Evolutionary conservation across 306 rosid species (phyloP).

Genomic region (Carpinus fangiana): DNA sequence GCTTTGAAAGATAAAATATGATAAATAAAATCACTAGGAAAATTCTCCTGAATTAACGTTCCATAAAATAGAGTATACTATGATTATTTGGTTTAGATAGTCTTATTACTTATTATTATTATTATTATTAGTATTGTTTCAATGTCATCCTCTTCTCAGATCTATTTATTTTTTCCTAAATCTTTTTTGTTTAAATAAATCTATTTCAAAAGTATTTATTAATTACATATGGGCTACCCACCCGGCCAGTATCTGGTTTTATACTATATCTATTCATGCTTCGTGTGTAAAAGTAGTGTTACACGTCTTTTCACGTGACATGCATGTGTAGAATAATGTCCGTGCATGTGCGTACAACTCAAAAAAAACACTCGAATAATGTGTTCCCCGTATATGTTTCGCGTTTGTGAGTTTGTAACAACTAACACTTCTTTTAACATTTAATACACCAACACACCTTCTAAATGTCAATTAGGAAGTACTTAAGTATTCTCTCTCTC

Average conservation of each 20-base stretch:
- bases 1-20: no score
- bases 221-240: no score
- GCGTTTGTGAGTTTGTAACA: neutral
- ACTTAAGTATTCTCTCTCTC: no score
- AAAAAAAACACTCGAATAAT: neutral
- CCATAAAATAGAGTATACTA: no score
- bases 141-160: no score
- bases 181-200: neutral
- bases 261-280: neutral
- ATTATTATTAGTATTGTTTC: no score
- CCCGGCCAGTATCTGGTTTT: neutral
- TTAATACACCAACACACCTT: neutral
- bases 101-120: no score
- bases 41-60: no score
- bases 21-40: no score
- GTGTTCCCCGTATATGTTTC: constrained; percentile 9
- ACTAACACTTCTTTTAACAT: constrained; percentile 15
- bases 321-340: neutral
- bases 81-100: no score
- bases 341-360: constrained; percentile 5
- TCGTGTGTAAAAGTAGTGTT: neutral
- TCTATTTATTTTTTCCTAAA: no score
- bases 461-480: no score
- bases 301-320: neutral
- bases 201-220: neutral